phyloP scores from a whole-genome alignment of 352 stramenopile genomes.

The Pythium oligandrum region DNA sequence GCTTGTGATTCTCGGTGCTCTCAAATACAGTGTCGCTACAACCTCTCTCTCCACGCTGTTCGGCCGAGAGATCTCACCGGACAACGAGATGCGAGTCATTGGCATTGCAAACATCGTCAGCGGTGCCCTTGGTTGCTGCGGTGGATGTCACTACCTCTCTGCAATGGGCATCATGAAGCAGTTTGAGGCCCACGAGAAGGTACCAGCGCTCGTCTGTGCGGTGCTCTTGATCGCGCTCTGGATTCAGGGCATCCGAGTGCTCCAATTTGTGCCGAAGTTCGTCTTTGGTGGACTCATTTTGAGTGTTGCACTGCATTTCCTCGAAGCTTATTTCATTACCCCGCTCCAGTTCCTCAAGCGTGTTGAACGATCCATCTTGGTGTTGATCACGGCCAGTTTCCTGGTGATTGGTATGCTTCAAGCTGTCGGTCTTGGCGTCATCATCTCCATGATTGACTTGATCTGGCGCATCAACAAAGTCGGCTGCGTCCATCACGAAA shows the following conservation, averaged over 20 bases:
- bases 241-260: conserved; percentile 52
- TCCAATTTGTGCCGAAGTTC: conserved; percentile 80
- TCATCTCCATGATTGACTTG: conserved; percentile 78
- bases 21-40: conserved; percentile 81
- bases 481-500: conserved; percentile 75
- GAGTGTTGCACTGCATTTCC: conserved; percentile 71
- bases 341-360: conserved; percentile 72
- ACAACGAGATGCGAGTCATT: conserved; percentile 80
- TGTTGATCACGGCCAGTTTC: conserved; percentile 68
- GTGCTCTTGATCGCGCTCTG: conserved; percentile 51
- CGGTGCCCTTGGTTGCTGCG: conserved; percentile 60
- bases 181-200: conserved; percentile 72
- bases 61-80: conserved; percentile 65
- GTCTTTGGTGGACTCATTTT: conserved; percentile 75
- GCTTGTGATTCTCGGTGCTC: conserved; percentile 62
- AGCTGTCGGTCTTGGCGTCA: conserved; percentile 63
- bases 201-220: conserved; percentile 67
- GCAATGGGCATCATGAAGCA: conserved; percentile 85
- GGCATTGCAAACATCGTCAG: conserved; percentile 67
- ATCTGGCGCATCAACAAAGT: conserved; percentile 78
- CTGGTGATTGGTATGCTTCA: conserved; percentile 68
- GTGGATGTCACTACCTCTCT: conserved; percentile 75
- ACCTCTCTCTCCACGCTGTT: conserved; percentile 81
- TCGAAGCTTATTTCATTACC: conserved; percentile 71
- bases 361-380: conserved; percentile 54